phyloP scores from a whole-genome alignment of 768 basidiomycete genomes.

The Dioszegia hungarica region DNA sequence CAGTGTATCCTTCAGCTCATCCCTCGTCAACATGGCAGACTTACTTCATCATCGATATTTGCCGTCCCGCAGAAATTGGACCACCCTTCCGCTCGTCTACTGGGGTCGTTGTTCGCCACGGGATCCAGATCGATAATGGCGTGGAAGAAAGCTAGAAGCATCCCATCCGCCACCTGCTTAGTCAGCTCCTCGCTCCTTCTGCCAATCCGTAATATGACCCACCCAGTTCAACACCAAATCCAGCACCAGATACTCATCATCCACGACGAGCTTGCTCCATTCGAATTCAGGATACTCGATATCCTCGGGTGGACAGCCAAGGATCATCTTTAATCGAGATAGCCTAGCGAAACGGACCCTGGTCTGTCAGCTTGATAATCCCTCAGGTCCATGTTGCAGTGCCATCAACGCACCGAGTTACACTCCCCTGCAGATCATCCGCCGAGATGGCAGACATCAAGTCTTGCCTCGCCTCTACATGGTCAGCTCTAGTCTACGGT shows the following conservation, averaged over 20 bases:
- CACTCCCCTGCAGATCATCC: constrained; percentile 48
- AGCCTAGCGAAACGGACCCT: constrained; percentile 48
- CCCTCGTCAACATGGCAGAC: constrained; percentile 1
- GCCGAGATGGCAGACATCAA: constrained; percentile 36
- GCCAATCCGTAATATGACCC: too few species aligned
- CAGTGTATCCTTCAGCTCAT: not conserved
- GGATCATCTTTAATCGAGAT: constrained; percentile 40
- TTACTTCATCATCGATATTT: constrained; percentile 41
- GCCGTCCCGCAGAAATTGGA: constrained; percentile 48
- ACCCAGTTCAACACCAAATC: constrained; percentile 49
- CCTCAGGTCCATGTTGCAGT: not conserved
- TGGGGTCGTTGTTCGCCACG: constrained; percentile 41
- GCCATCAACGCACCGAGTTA: constrained; percentile 41
- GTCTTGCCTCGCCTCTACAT: constrained; percentile 42
- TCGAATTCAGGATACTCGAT: constrained; percentile 33
- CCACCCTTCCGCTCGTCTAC: constrained; percentile 39
- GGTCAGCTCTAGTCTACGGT: not conserved
- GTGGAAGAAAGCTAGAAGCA: constrained; percentile 49
- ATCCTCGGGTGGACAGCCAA: constrained; percentile 43
- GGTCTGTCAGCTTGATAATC: not conserved
- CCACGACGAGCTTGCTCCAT: constrained; percentile 37
- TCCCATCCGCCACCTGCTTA: constrained; percentile 42
- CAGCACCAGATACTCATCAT: constrained; percentile 45
- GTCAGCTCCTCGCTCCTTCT: not conserved
- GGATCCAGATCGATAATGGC: constrained; percentile 46